Percentiles rank a stretch among this genome's conserved stretches.
phyloP scores from a whole-genome alignment of 176 grass and related monocot species.

The Triticum aestivum region DNA sequence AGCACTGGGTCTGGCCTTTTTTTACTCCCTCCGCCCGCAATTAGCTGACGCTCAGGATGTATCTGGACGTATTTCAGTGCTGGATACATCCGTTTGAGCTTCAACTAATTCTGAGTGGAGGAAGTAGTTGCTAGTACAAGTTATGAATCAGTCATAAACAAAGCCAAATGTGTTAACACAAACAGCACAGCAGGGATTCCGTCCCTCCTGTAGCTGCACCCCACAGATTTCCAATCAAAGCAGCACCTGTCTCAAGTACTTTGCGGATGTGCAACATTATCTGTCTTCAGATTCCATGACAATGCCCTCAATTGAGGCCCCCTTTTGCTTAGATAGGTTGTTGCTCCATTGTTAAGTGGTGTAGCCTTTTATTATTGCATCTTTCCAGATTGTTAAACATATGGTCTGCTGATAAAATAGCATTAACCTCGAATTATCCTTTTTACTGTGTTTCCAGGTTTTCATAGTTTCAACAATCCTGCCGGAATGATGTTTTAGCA shows the following conservation, averaged over 20 bases:
- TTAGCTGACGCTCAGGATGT: too few relatives aligned
- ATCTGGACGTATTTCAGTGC: too few relatives aligned
- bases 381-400: not conserved
- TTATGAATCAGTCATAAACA: not conserved
- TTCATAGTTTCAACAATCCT: not conserved
- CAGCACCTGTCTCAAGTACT: not conserved
- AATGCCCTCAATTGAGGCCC: not conserved
- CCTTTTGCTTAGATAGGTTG: not conserved
- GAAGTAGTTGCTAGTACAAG: not conserved
- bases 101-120: too few relatives aligned
- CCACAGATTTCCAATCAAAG: not conserved
- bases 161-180: not conserved
- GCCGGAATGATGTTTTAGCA: constrained; percentile 28
- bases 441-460: constrained; percentile 22
- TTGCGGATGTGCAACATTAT: not conserved
- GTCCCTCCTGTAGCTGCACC: not conserved
- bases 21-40: too few relatives aligned
- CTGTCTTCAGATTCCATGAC: not conserved
- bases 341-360: not conserved
- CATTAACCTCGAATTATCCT: not conserved
- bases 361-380: not conserved
- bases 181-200: not conserved
- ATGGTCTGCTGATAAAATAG: not conserved
- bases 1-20: too few relatives aligned
- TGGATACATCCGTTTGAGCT: too few relatives aligned